These are phyloP conservation scores for Ascochyta koolunga DNA, from an alignment of 2,329 filamentous ascomycete species.

Conservation along the genomic window DNA sequence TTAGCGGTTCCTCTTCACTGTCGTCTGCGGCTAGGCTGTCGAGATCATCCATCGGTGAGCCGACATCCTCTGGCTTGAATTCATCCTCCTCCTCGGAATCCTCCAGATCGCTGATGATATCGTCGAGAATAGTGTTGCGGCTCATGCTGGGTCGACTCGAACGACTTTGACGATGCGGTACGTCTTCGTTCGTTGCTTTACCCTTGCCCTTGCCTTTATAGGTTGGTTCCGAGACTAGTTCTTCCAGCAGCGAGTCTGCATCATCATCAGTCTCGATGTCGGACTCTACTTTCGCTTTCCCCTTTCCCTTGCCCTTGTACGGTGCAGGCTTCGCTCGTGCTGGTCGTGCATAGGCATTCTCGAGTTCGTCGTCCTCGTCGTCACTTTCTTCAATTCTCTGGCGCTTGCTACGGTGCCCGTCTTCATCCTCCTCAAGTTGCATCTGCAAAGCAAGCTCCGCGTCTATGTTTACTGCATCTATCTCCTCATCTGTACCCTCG, in stretches of 20 bases:
- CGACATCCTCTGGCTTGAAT: slow-evolving; percentile 34
- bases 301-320: slow-evolving; percentile 36
- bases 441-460: slow-evolving; percentile 62
- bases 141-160: slow-evolving; percentile 29
- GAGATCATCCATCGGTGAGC: slow-evolving; percentile 24
- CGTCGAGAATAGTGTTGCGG: slow-evolving; percentile 22
- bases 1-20: slow-evolving; percentile 35
- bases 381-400: slow-evolving; percentile 36
- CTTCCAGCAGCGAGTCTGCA: slow-evolving; percentile 27
- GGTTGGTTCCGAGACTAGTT: background rate
- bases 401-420: slow-evolving; percentile 49
- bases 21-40: slow-evolving; percentile 30
- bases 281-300: slow-evolving; percentile 25
- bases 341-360: background rate
- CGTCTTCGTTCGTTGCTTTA: slow-evolving; percentile 19
- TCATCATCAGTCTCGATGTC: slow-evolving; percentile 13
- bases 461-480: slow-evolving; percentile 50
- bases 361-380: slow-evolving; percentile 37
- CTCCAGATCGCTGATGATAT: slow-evolving; percentile 28
- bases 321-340: slow-evolving; percentile 5
- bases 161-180: slow-evolving; percentile 22
- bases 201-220: slow-evolving; percentile 36
- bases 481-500: slow-evolving; percentile 37
- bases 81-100: slow-evolving; percentile 36
- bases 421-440: slow-evolving; percentile 61